These are phyloP conservation scores for Trichoderma breve DNA, from an alignment of 2,329 filamentous ascomycete species.

Conservation along the genomic window DNA sequence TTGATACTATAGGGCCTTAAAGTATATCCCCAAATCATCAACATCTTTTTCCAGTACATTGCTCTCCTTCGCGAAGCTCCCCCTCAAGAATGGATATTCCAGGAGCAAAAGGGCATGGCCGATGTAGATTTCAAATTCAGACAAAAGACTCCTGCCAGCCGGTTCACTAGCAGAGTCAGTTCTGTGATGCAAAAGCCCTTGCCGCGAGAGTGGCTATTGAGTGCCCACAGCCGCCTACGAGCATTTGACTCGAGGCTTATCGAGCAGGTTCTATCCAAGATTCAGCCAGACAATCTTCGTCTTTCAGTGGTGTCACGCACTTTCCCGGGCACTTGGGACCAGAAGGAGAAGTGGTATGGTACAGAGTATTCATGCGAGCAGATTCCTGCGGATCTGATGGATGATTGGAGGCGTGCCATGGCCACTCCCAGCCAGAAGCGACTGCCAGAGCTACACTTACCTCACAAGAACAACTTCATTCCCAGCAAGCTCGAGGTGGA, in stretches of 20 bases:
- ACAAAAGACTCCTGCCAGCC: constrained; percentile 85
- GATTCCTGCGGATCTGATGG: constrained; percentile 73
- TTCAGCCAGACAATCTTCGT: constrained; percentile 87
- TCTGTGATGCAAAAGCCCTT: constrained; percentile 89
- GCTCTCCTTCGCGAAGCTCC: constrained; percentile 76
- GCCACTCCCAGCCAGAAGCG: constrained; percentile 57
- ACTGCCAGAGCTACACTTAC: constrained; percentile 73
- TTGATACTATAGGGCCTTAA: constrained; percentile 56
- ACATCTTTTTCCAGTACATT: constrained; percentile 87
- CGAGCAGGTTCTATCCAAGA: constrained; percentile 65
- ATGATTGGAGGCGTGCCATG: constrained; percentile 65
- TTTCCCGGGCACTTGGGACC: constrained; percentile 78
- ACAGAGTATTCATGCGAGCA: constrained; percentile 86
- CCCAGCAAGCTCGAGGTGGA: constrained; percentile 91
- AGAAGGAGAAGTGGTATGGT: constrained; percentile 96
- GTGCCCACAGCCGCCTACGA: constrained; percentile 71
- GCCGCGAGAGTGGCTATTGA: constrained; percentile 83
- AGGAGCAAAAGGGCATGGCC: constrained; percentile 85
- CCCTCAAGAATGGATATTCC: constrained; percentile 89
- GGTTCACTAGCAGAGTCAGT: constrained; percentile 82
- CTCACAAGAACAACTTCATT: constrained; percentile 93
- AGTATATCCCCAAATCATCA: constrained; percentile 77
- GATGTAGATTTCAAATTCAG: constrained; percentile 95
- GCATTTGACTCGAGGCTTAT: constrained; percentile 81
- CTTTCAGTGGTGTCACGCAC: constrained; percentile 80